Base-by-base conservation (phyloP, 345 rosid species). In the Salix suchowensis region DNA sequence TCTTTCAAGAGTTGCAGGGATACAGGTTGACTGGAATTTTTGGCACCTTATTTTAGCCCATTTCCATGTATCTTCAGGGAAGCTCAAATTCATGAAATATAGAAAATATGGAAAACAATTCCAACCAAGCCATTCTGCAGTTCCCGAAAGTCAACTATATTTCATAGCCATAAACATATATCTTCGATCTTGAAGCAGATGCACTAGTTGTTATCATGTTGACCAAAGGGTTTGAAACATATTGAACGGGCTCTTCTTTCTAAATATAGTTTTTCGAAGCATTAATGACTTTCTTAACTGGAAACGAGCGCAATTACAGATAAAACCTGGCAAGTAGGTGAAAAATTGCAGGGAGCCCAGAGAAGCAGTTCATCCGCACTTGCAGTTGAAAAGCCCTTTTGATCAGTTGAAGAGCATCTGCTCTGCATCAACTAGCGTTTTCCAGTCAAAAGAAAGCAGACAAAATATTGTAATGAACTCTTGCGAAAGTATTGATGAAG, bases 371-470 rank as follows among this genome's bases (percentile, higher is more conserved):
- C 8, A 28, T 32, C 68, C 36, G 37, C 30, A 16, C 55, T 67
- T 46, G 13, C 26, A 34, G 64, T 61, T 70, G 48, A 32, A 42
- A 61, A 70, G 58, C 76, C 54, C 60, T 61, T 42, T 68, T 26
- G 42, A 37, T 26, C 24, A 28, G 55, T 73, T 28, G 34, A 21
- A 14, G 70, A 13, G 42, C 46, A 60, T n/a, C 26, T 18, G 14
- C 46, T 7, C 68, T 64, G 77, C 80, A 50, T 5, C 23, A 78
- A 55, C 28, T 34, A 36, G n/a, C 48, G 73, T 13, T 36, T 61
- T 24, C 68, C 68, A 68, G 50, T 28, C 36, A 73, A 34, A 36
- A 13, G 54, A 54, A 12, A 15, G 67, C 62, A 54, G 42, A 60
- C 42, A 65, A 77, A 28, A 62, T 65, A 4, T 18, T 52, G 14